A percentile compares a stretch with the other conserved stretches of the same genome.
phyloP scores from a whole-genome alignment of 169 alveolate species.

The Plasmodium vinckei region DNA sequence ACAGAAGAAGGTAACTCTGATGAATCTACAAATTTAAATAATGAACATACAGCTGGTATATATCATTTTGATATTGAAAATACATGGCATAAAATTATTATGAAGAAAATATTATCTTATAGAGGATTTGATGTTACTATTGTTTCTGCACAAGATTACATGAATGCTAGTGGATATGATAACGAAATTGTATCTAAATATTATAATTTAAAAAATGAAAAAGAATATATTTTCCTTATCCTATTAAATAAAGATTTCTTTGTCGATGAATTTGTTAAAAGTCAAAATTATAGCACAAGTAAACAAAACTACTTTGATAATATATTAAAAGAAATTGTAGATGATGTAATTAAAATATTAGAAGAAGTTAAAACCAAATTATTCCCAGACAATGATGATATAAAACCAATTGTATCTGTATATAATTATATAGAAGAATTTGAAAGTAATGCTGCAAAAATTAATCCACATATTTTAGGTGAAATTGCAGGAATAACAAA shows the following conservation, averaged over 20 bases:
- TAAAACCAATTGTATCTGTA: slow-evolving; percentile 12
- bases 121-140: slow-evolving; percentile 38
- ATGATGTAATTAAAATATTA: slow-evolving; percentile 1
- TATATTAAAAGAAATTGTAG: slow-evolving; percentile 11
- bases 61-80: neutral
- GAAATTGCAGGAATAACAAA: slow-evolving; percentile 68
- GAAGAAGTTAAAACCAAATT: slow-evolving; percentile 11
- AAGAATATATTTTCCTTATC: slow-evolving; percentile 35
- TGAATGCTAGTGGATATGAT: slow-evolving; percentile 15
- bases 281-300: slow-evolving; percentile 10
- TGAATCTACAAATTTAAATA: neutral
- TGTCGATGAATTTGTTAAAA: slow-evolving; percentile 27
- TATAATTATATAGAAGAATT: slow-evolving; percentile 21
- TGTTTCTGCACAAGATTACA: slow-evolving; percentile 35
- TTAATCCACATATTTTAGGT: slow-evolving; percentile 64
- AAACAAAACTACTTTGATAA: slow-evolving; percentile 14
- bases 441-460: slow-evolving; percentile 17
- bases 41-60: neutral
- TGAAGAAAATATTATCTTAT: neutral
- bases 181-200: slow-evolving; percentile 6
- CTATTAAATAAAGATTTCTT: slow-evolving; percentile 34
- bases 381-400: slow-evolving; percentile 20
- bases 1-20: neutral
- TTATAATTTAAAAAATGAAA: slow-evolving; percentile 13
- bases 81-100: slow-evolving; percentile 13